Evolutionary conservation across 345 rosid species (phyloP), one percentile per base, ranked within the genome.

Genomic region (Eucalyptus paniculata): DNA sequence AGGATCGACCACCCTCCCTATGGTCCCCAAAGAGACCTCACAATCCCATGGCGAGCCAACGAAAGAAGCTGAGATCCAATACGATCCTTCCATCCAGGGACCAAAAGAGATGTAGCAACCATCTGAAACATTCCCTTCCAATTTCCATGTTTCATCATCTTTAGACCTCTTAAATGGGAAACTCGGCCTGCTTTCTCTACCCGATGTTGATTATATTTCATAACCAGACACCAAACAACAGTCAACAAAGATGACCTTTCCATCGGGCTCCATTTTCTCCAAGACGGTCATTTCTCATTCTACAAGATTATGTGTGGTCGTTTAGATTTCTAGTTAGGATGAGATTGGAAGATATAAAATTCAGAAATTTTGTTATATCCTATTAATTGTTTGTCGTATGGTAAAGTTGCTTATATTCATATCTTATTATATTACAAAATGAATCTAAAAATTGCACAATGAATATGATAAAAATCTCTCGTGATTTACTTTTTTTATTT

Each of bases 321-420:
- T 53, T 53, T 53, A 53, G 6, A 56, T 56, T 56, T 56, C 2
- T 56, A 56, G 14, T 56, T 2, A 56, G 0, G 3, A 56, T 56
- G 0, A 23, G 14, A 56, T 56, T 56, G 1, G 13, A 56, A 0
- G 30, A 56, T 24, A 56, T 56, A 9, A 56, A 56, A 56, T 56
- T 0, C 30, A 23, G 0, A 26, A 26, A 5, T 56, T 56, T 56
- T 10, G 3, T 0, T 56, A 24, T 56, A 56, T 56, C 30, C 9
- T 56, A 56, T 56, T 0, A 56, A 56, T 56, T 56, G 13, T 24
- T 23, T 0, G 26, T 19, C 11, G 12, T 5, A 21, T 54, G 24
- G 2, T 54, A 23, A 54, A 21, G 5, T 54, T 9, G 2, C 2
- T 0, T 9, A 54, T 54, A 2, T 23, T 54, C 5, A 2, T 5